Base-by-base conservation (phyloP, 768 basidiomycete genomes). In the Boletus eberwhitei region DNA sequence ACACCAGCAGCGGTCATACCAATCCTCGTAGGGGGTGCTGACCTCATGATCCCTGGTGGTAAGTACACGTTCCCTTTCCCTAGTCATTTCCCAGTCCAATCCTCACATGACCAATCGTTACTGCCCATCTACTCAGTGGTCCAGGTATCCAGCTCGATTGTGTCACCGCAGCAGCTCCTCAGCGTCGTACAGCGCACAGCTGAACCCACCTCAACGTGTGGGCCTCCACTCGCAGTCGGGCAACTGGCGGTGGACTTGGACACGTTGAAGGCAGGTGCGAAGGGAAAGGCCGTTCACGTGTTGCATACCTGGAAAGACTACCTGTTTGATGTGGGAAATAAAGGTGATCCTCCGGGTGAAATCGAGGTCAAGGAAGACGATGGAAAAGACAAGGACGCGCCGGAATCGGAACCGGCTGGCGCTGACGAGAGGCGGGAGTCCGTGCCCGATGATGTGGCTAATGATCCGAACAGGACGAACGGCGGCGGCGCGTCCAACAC, bases 11-110 rank as follows among this genome's bases (percentile, higher is more conserved):
- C 81, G 12, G 90, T 91, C 29, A 81, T 92, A 36, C 86, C 86
- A 1, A 76, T 85, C 24, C 77, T 94, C 13, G 73, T 83, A 4
- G 82, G 82, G 11, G 91, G 92, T n/a, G 89, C 91, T 0, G 90
- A 94, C 73, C 79, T 93, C 8, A 93, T 94, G 90, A 84, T 88
- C 34, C 89, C 91, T 5, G 91, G 90, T 70, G 88, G 88, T 87
- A 64, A 64, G 84, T 74, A 42, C 22, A 34, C 16, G 1, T 22
- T 16, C 21, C 6, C 6, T 44, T 39, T 12, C 17, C 24, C 14
- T 5, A 5, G 16, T 17, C 19, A 13, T 37, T 43, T 36, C 17
- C 14, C 16, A n/a, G 24, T 14, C 13, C 21, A 14, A 21, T 32
- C 42, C 42, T 49, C 31, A 39, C 41, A 17, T 43, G 39, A 32